These are phyloP conservation scores for Zymoseptoria tritici DNA, from an alignment of 2,329 filamentous ascomycete genomes.

Conservation along the genomic window DNA sequence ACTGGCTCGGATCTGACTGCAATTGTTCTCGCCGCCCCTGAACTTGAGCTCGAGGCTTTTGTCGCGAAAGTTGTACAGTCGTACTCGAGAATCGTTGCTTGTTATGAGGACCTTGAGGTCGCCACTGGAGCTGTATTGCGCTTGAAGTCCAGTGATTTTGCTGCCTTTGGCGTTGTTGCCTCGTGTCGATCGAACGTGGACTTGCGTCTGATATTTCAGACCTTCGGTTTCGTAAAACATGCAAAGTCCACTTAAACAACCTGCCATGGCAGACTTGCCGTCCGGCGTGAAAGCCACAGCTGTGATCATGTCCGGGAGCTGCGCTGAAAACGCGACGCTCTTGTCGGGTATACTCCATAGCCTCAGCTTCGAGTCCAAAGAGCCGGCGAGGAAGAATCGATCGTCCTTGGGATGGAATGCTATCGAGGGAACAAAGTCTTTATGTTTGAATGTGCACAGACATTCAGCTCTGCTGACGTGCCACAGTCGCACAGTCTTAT, in stretches of 20 bases:
- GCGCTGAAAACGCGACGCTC: constrained; percentile 72
- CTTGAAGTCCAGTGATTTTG: constrained; percentile 92
- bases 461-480: constrained; percentile 80
- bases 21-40: constrained; percentile 81
- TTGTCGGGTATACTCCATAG: constrained; percentile 98
- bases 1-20: constrained; percentile 80
- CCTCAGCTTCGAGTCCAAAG: constrained; percentile 76
- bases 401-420: constrained; percentile 92
- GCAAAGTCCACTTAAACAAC: constrained; percentile 76
- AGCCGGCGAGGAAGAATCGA: constrained; percentile 91
- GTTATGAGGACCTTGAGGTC: constrained; percentile 81
- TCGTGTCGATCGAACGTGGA: constrained; percentile 86
- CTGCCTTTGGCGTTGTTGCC: constrained; percentile 93
- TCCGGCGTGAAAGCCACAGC: constrained; percentile 91
- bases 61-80: constrained; percentile 81
- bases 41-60: constrained; percentile 83
- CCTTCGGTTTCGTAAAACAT: constrained; percentile 91
- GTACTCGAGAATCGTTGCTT: constrained; percentile 87
- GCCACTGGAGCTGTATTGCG: constrained; percentile 53
- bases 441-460: constrained; percentile 88
- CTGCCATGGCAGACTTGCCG: constrained; percentile 81
- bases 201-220: constrained; percentile 72
- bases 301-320: constrained; percentile 80
- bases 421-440: constrained; percentile 90
- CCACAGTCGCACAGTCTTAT: constrained; percentile 93